phyloP scores from a whole-genome alignment of 257 asterid species.

The Solanum chmielewskii region DNA sequence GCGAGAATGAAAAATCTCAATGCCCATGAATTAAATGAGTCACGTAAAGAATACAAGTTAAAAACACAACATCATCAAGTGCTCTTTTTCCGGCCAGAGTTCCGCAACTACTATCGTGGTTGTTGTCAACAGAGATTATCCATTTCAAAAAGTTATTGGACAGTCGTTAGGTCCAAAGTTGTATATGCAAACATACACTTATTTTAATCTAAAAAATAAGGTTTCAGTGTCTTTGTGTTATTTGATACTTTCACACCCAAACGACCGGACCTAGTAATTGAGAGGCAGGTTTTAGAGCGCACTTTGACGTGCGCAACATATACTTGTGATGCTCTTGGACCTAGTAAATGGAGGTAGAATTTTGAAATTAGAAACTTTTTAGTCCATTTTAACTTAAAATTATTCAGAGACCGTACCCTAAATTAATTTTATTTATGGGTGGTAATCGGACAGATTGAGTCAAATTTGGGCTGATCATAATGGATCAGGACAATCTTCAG shows the following conservation, averaged over 20 bases:
- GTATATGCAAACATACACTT: not conserved
- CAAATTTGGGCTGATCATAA: no score
- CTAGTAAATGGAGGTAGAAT: not conserved
- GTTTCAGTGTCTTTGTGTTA: not conserved
- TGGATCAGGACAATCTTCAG: no score
- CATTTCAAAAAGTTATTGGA: not conserved
- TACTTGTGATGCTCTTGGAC: not conserved
- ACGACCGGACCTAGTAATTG: not conserved
- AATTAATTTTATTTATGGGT: not conserved
- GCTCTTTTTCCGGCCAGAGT: no score
- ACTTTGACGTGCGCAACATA: not conserved
- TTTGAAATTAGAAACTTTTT: not conserved
- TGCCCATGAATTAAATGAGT: not conserved
- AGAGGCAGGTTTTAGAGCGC: not conserved
- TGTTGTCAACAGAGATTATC: fast-evolving
- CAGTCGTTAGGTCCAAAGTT: not conserved
- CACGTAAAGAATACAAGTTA: not conserved
- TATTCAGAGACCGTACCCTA: not conserved
- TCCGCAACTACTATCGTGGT: no score
- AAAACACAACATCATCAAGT: no score
- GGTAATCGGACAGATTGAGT: no score
- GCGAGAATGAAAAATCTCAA: not conserved
- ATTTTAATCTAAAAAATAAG: not conserved
- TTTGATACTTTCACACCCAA: not conserved
- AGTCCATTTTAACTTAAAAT: not conserved